Evolutionary conservation across 805 yeast genomes (phyloP).

Genomic region (Candida ulmi): DNA sequence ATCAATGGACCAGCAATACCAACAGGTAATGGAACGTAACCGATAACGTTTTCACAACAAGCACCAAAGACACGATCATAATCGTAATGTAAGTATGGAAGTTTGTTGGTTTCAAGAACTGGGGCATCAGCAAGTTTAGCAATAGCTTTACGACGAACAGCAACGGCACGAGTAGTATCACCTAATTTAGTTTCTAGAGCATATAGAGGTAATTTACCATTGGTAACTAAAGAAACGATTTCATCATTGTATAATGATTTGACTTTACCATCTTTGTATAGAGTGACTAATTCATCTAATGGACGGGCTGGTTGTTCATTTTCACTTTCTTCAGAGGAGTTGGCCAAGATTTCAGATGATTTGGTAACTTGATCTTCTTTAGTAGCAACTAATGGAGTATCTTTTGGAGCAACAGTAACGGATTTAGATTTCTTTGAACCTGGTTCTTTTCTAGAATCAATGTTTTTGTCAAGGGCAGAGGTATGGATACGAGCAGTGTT

Average conservation of each 20-base stretch:
- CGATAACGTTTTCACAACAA: conserved; percentile 98
- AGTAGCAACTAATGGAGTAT: conserved; percentile 6
- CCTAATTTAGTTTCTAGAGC: conserved; percentile 90
- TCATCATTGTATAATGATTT: conserved; percentile 66
- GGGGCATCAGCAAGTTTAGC: conserved; percentile 80
- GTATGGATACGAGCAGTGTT: conserved; percentile 76
- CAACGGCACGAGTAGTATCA: conserved; percentile 89
- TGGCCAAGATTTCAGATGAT: conserved; percentile 22
- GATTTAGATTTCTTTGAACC: conserved; percentile 11
- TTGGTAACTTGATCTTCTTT: conserved; percentile 14
- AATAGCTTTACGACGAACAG: conserved; percentile 88
- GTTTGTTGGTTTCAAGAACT: conserved; percentile 58
- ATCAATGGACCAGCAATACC: conserved; percentile 97
- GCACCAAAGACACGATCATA: conserved; percentile 97
- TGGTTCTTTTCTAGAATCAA: conserved; percentile 23
- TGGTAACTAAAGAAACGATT: conserved; percentile 60
- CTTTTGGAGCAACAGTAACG: neutral
- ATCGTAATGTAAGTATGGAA: conserved; percentile 83
- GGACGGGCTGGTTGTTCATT: conserved; percentile 39
- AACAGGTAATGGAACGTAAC: conserved; percentile 92
- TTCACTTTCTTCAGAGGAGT: conserved; percentile 27
- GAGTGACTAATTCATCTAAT: conserved; percentile 55
- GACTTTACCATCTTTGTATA: conserved; percentile 68
- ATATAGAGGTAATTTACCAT: conserved; percentile 83
- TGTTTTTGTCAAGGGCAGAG: conserved; percentile 24